Base-by-base conservation (phyloP, 345 rosid species). In the Gossypium anomalum region DNA sequence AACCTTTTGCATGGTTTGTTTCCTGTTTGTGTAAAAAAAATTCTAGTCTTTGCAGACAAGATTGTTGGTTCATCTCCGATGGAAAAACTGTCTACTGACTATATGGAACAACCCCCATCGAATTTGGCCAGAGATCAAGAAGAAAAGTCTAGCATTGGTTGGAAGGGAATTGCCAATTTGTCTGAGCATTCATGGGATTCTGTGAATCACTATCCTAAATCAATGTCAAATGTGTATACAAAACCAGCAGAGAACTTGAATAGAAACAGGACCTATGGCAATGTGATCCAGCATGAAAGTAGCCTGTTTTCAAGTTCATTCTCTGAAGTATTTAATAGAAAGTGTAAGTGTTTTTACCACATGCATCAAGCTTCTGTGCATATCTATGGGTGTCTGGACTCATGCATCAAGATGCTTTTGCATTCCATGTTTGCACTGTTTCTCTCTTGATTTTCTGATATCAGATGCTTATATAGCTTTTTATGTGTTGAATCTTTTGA, bases 281-380 rank as follows among this genome's bases (percentile, higher is more conserved):
- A 72, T 77, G 86, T 84, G 70, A 80, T 79, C 62, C 86, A 86
- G 84, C 81, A 87, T 78, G 97, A 90, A 82, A 92, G 90, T 83
- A 88, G 97, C 81, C 88, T 94, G 68, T 94, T 94, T 82, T 94
- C 98, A 44, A 89, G 97, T 85, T 92, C 98, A 15, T 69, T 94
- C 71, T 92, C 97, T 20, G 98, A 94, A 63, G 69, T 89, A 72
- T 88, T 89, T 78, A 89, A 74, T 75, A 76, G 84, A 76, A 90
- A 89, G 77, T 67, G 98, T 91, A 86, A 85, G 92, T 69, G 52
- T 64, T 77, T 17, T 64, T 69, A 29, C 52, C 29, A 51, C 27
- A 19, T 53, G 8, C 34, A 29, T 70, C 48, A 60, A 25, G 59
- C 73, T 70, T 70, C 17, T 63, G 14, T 63, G n/a, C 48, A 38